Evolutionary conservation across 805 yeast genomes (phyloP), one percentile per base, ranked within the genome.

Genomic region (Schwanniomyces sp.): DNA sequence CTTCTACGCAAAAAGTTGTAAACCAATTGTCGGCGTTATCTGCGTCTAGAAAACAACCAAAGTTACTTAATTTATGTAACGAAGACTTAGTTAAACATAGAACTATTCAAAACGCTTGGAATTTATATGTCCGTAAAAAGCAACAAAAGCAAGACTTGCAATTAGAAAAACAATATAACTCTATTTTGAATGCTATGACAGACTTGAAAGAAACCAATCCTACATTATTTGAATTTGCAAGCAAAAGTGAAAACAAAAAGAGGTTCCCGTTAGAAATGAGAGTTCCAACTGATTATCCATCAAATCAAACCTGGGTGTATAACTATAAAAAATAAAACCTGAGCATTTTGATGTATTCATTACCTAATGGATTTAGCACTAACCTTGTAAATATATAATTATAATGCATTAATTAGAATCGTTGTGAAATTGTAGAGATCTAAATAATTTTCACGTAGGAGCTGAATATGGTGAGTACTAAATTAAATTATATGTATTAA

Each of bases 241-340:
- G 81, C 56, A 64, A 65, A 27, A 69, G 72, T 43, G 85, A 86
- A 54, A 65, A 66, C 39, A 74, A 42, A 21, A 54, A 56, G 43
- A 55, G 55, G 25, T 91, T 88, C 65, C 92, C 96, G 5, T 69
- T 88, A 57, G 97, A 92, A 60, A 64, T 89, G 64, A 82, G 94
- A 61, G 82, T 88, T 8, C 99, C 99, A 17, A 86, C 96, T 1
- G 92, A 91, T 47, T 88, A 75, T 51, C 99, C 99, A 11, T 87
- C 97, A 16, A 82, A 80, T 58, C 77, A 79, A 50, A 75, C 87
- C 16, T 91, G 97, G 97, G 82, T 83, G 47, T 79, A 80, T 58
- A 80, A 82, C 52, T 68, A 57, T 50, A 45, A 45, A 34, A 25
- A 45, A 11, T 37, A 40, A 36, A 37, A 26, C 14, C 17, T 14